Base-by-base conservation (phyloP, 257 asterid genomes). In the Phtheirospermum japonicum region DNA sequence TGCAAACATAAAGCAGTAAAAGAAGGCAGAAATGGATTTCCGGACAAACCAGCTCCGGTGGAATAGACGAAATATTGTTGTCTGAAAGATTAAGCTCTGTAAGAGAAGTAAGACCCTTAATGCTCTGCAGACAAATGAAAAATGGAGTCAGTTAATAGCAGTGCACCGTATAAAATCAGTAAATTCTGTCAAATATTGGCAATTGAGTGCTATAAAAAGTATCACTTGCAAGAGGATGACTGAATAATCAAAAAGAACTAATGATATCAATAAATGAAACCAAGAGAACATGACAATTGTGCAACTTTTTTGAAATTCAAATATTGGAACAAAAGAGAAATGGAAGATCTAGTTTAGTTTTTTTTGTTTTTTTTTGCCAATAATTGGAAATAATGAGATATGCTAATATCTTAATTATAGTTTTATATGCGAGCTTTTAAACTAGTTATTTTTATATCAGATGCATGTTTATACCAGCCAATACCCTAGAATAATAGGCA, bases 61-160 rank as follows among this genome's bases (percentile, higher is more conserved):
- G 93, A 75, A 89, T 87, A 20, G 82, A 73, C 63, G 94, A 76
- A 71, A 93, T 79, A 63, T 86, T 83, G 76, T 93, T 93, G 80
- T 93, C 92, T 52, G 97, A 87, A 31, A 93, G 72, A 78, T 80
- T 83, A 59, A 93, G 96, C 78, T 89, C 94, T 7, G 80, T 40
- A 50, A 93, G 92, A 69, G 88, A 79, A 53, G 83, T 77, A 77
- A 93, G 73, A 72, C 75, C 72, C 78, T 79, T 85, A 39, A 92
- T 79, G 66, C 78, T 79, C 99, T 92, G 82, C 82, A 76, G 69
- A 63, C 59, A 76, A 70, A 72, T 65, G 59, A 64, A 70, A 59
- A 1, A 56, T 23, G 9, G 18, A 55, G 39, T 71, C 51, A 64
- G 66, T 62, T 52, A 56, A 50, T 8, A 31, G 40, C 30, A 31